phyloP scores from a whole-genome alignment of 495 filamentous ascomycete species.

The Daldinia childiae region DNA sequence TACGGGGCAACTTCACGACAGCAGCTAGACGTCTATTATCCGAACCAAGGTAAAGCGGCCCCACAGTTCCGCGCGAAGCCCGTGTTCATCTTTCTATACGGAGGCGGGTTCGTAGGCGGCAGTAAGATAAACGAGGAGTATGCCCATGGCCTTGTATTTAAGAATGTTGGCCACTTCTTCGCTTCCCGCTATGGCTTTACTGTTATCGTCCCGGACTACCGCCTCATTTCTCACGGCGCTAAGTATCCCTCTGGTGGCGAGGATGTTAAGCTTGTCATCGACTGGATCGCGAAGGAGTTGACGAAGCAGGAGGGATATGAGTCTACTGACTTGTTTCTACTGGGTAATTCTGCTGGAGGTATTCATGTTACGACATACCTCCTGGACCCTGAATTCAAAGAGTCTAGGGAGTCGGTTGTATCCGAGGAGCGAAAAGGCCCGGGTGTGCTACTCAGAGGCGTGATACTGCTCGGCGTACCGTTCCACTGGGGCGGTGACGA shows the following conservation, averaged over 20 bases:
- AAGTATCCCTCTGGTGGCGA: slow-evolving; percentile 54
- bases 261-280: slow-evolving; percentile 49
- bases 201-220: slow-evolving; percentile 54
- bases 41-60: slow-evolving; percentile 17
- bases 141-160: slow-evolving; percentile 47
- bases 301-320: slow-evolving; percentile 34
- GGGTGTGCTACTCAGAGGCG: slow-evolving; percentile 48
- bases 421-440: slow-evolving; percentile 28
- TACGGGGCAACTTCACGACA: slow-evolving; percentile 53
- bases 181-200: slow-evolving; percentile 48
- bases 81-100: slow-evolving; percentile 56
- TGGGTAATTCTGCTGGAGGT: slow-evolving; percentile 58
- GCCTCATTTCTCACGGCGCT: slow-evolving; percentile 52
- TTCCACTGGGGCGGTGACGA: slow-evolving; percentile 46
- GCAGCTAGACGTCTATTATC: slow-evolving; percentile 53
- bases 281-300: slow-evolving; percentile 46
- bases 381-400: slow-evolving; percentile 43
- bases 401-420: slow-evolving; percentile 33
- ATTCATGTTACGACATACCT: slow-evolving; percentile 53
- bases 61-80: slow-evolving; percentile 30
- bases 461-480: slow-evolving; percentile 49
- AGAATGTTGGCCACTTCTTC: slow-evolving; percentile 56
- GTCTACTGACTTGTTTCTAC: slow-evolving; percentile 49
- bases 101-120: slow-evolving; percentile 54
- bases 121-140: slow-evolving; percentile 44